Conservation (phyloP, 306 rosid species). For the Lablab purpureus region DNA sequence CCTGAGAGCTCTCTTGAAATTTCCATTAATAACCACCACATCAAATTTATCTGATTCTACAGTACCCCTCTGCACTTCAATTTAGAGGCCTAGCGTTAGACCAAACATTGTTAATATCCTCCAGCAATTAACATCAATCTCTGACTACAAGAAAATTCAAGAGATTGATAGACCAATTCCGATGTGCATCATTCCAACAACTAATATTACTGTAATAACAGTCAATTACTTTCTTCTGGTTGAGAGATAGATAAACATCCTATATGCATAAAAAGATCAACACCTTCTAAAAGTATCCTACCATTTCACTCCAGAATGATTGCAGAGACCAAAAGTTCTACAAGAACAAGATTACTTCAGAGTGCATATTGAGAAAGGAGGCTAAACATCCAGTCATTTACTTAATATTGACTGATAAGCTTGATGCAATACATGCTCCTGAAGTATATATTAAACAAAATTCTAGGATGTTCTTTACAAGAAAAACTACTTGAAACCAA, state of each 20-base stretch:
- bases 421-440: conserved; percentile 7
- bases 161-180: conserved; percentile 17
- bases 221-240: conserved; percentile 11
- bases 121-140: conserved; percentile 31
- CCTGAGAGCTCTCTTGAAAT: conserved; percentile 18
- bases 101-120: conserved; percentile 29
- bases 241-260: conserved; percentile 19
- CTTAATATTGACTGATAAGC: conserved; percentile 30
- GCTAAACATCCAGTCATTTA: background rate
- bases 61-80: conserved; percentile 25
- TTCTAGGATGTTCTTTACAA: background rate
- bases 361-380: conserved; percentile 30
- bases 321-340: conserved; percentile 21
- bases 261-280: conserved; percentile 34
- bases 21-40: conserved; percentile 16
- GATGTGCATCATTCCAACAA: conserved; percentile 37
- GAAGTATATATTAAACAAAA: background rate
- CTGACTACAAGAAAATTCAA: conserved; percentile 18
- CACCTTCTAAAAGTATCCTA: background rate
- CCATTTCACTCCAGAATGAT: conserved; percentile 21
- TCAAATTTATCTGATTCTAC: conserved; percentile 30
- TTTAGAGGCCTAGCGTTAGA: conserved; percentile 14
- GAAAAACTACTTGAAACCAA: conserved; percentile 1
- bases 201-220: background rate
- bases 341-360: conserved; percentile 13